Evolutionary conservation across 2,329 filamentous ascomycete genomes (phyloP).

Genomic region (Beauveria australis): DNA sequence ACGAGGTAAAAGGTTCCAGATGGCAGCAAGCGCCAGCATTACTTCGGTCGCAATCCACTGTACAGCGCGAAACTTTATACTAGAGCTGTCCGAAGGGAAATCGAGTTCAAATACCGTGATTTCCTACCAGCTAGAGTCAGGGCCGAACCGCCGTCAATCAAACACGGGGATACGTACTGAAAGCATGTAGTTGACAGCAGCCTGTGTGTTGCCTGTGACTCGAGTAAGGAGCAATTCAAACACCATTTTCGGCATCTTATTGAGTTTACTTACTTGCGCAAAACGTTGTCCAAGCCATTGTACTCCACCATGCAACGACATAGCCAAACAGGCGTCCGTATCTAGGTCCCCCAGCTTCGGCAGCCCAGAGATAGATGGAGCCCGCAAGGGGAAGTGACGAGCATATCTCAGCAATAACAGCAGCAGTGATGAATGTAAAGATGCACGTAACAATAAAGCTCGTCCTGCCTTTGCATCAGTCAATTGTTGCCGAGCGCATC

Average conservation of each 20-base stretch:
- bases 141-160: neutral
- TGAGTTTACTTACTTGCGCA: slow-evolving; percentile 34
- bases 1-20: slow-evolving; percentile 44
- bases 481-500: neutral
- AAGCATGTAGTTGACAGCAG: slow-evolving; percentile 44
- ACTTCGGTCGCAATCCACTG: slow-evolving; percentile 52
- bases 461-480: slow-evolving; percentile 29
- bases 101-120: slow-evolving; percentile 47
- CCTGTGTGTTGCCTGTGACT: slow-evolving; percentile 37
- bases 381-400: slow-evolving; percentile 51
- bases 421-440: slow-evolving; percentile 53
- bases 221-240: neutral
- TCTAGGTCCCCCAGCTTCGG: slow-evolving; percentile 46
- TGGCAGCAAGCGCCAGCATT: slow-evolving; percentile 38
- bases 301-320: slow-evolving; percentile 57
- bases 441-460: slow-evolving; percentile 51
- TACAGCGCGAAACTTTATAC: slow-evolving; percentile 50
- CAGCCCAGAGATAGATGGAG: slow-evolving; percentile 55
- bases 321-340: slow-evolving; percentile 50
- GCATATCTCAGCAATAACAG: slow-evolving; percentile 52
- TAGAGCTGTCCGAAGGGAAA: slow-evolving; percentile 43
- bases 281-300: slow-evolving; percentile 53
- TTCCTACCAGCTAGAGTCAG: slow-evolving; percentile 31
- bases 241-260: neutral
- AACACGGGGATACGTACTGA: slow-evolving; percentile 27